Evolutionary conservation across 345 rosid genomes (phyloP), one percentile per base, ranked within the genome.

Genomic region (Melaleuca quinquenervia): DNA sequence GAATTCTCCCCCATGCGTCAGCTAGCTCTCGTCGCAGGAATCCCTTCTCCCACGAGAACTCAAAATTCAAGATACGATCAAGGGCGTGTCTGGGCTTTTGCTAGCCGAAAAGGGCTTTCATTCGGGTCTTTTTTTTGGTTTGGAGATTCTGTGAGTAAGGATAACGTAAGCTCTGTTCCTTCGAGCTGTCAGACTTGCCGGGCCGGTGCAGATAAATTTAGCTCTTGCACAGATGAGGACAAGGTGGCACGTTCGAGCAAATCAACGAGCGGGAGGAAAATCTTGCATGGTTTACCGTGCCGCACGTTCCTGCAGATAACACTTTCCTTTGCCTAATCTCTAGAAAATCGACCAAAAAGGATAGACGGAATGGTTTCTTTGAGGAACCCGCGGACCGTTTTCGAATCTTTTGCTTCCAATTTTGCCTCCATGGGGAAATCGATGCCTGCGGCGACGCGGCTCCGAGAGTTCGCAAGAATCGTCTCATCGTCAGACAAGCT

Each of bases 401-500:
- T 32, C 48, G 5, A 18, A 5, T 36, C 13, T 36, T 18, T 70
- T 70, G 48, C 78, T 32, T 70, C 11, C 48, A 5, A 36, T 36
- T 12, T 29, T 48, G 8, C 1, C 75, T 93, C 88, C 64, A 96
- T 94, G 98, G 98, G 95, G 62, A 96, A 90, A 90, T 85, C 96
- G 58, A 86, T 91, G 41, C 84, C 90, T 82, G 88, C 89, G 64
- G 64, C 92, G 29, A 84, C 90, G 85, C 90, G 87, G 87, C 91
- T 93, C 82, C 91, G 87, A 55, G 91, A 89, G 84, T 82, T 93
- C 55, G 90, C 94, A 52, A 93, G 87, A 76, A 85, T 89, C 84
- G 84, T 82, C 87, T 86, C 91, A 82, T 90, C 96, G 7, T 92
- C 93, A 21, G 90, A 86, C 88, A 88, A 88, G 70, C 89, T 86